Percentiles rank a stretch among this genome's conserved stretches.
phyloP scores from a whole-genome alignment of 139 green algal genomes.

The Tetraselmis chui region DNA sequence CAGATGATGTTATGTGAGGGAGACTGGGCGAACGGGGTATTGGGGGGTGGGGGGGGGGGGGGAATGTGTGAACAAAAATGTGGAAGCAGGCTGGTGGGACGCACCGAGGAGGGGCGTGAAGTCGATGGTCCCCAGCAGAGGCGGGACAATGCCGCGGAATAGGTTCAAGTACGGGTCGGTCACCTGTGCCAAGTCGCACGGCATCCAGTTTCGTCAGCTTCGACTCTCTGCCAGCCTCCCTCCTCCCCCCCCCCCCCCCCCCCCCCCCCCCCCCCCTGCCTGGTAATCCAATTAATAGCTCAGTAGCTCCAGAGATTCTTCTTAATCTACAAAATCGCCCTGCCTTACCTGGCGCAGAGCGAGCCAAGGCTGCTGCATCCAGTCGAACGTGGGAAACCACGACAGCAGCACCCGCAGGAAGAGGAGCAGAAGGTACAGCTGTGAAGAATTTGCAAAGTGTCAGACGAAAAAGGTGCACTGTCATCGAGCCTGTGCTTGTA shows the following conservation, averaged over 20 bases:
- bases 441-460: background rate
- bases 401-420: conserved; percentile 92
- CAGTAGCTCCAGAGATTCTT: no score
- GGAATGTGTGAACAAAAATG: no score
- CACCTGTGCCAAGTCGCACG: conserved; percentile 67
- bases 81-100: no score
- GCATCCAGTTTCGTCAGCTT: no score
- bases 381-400: conserved; percentile 95
- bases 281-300: no score
- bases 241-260: no score
- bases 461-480: background rate
- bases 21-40: no score
- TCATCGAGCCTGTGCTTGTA: background rate
- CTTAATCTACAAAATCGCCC: background rate
- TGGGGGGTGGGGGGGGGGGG: no score
- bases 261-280: no score
- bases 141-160: conserved; percentile 88
- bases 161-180: conserved; percentile 97
- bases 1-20: no score
- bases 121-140: conserved; percentile 91
- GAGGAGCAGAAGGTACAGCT: conserved; percentile 91
- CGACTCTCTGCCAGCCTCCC: no score
- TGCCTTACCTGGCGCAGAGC: conserved; percentile 73
- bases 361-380: conserved; percentile 87
- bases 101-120: conserved; percentile 87